Percentiles rank a stretch among this genome's conserved stretches.
phyloP scores from a whole-genome alignment of 2,329 filamentous ascomycete species.

The Golovinomyces cichoracearum region DNA sequence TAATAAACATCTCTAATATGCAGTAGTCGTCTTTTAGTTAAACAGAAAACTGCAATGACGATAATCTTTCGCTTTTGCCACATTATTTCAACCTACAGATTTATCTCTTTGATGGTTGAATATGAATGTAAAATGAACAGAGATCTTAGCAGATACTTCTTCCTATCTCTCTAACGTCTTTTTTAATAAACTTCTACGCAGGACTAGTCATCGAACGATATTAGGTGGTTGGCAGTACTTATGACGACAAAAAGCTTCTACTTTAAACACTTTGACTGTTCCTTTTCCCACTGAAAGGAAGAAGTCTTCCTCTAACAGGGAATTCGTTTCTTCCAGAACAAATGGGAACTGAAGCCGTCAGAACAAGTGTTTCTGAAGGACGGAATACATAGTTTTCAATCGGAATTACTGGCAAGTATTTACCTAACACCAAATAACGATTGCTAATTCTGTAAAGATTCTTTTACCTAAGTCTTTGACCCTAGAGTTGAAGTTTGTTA shows the following conservation, averaged over 20 bases:
- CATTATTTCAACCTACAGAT: too few relatives aligned
- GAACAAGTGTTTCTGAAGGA: slow-evolving; percentile 3
- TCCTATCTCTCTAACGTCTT: neutral
- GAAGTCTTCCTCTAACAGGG: too few relatives aligned
- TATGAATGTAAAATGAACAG: slow-evolving; percentile 16
- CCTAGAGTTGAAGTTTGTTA: neutral
- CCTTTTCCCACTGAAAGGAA: too few relatives aligned
- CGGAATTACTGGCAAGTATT: slow-evolving; percentile 13
- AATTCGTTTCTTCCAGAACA: slow-evolving; percentile 1
- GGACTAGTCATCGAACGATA: slow-evolving; percentile 2
- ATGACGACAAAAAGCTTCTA: slow-evolving; percentile 12
- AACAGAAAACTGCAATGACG: too few relatives aligned
- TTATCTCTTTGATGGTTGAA: too few relatives aligned
- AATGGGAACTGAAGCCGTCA: neutral
- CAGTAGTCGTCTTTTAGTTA: too few relatives aligned
- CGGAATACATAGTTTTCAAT: slow-evolving; percentile 17
- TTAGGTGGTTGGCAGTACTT: slow-evolving; percentile 12
- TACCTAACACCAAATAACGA: neutral
- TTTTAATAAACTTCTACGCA: slow-evolving; percentile 1
- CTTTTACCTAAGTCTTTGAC: too few relatives aligned
- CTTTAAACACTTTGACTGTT: slow-evolving; percentile 12
- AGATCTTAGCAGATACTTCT: slow-evolving; percentile 15
- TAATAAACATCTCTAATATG: too few relatives aligned
- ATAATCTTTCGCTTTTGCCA: too few relatives aligned
- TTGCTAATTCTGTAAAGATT: neutral